Evolutionary conservation across 2,329 filamentous ascomycete genomes (phyloP), one percentile per base, ranked within the genome.

Genomic region (Alternaria sp.): DNA sequence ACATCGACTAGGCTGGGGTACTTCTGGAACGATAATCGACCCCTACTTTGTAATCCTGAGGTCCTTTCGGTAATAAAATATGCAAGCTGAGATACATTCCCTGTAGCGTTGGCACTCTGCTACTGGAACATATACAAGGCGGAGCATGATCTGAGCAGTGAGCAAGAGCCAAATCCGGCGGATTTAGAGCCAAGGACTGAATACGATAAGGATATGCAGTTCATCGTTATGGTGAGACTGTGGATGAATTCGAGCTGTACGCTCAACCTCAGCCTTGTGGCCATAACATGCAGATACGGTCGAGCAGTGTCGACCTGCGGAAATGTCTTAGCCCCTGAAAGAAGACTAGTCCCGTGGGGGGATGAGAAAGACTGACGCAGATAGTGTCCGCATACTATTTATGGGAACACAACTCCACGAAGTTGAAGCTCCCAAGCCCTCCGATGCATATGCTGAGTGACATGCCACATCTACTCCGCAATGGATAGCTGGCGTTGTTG

Each of bases 211-310:
- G 9, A 4, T 12, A 55, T 55, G 52, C 42, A 55, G 7, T 22
- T 26, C 12, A 22, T 5, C 24, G 32, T 39, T 30, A n/a, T 26
- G 16, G 22, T 38, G 12, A 20, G n/a, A 39, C 24, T 30, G 18
- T 1, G 14, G 2, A 44, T 28, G 7, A 36, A 44, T 12, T 9
- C 30, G 3, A 22, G 22, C 54, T 38, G 6, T n/a, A 14, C 7
- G 11, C 14, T 38, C 14, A 16, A 14, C 34, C 51, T 59, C 51
- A 59, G 43, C 56, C 51, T 54, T 43, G 51, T 28, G 34, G 12
- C 16, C n/a, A 14, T 36, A 1, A 18, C 16, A 26, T 39, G 36
- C 43, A 54, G 28, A 43, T 36, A 30, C 32, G 26, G 26, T 28
- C 3, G 12, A 16, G 28, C 14, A n/a, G 14, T 9, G 30, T 18